phyloP scores from a whole-genome alignment of 192 early-diverging fungal species.

The Umbelopsis ramanniana region DNA sequence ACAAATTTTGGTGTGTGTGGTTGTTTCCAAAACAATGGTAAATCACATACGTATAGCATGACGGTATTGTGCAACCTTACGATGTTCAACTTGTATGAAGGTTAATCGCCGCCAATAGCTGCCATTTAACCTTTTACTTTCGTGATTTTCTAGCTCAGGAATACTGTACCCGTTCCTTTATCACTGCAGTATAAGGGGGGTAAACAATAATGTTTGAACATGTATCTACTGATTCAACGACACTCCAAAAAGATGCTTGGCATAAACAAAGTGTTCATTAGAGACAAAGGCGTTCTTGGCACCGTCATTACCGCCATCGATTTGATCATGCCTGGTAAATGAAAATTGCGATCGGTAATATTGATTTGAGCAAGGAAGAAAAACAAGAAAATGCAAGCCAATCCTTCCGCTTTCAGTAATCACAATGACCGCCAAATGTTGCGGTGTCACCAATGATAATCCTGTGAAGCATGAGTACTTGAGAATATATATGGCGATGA shows the following conservation, averaged over 20 bases:
- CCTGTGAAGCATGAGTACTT: neutral
- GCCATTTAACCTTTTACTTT: neutral
- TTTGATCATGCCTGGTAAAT: neutral
- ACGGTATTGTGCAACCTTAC: conserved; percentile 13
- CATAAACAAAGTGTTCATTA: neutral
- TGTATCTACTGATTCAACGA: too few species aligned
- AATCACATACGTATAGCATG: neutral
- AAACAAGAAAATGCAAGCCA: neutral
- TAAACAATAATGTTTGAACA: too few species aligned
- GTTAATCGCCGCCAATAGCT: neutral
- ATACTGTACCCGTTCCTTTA: too few species aligned
- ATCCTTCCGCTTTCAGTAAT: neutral
- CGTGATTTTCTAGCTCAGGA: too few species aligned
- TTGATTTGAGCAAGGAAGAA: neutral
- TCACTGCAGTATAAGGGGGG: too few species aligned
- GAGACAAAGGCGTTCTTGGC: neutral
- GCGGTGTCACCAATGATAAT: neutral
- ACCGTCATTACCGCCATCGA: neutral
- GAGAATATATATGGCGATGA: neutral
- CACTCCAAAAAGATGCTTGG: neutral
- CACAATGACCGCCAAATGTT: neutral
- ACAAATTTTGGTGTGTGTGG: neutral
- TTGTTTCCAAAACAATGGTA: conserved; percentile 3
- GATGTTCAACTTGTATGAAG: neutral
- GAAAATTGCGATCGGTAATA: neutral